Evolutionary conservation across 1,139 yeast genomes (phyloP), one percentile per base, ranked within the genome.

Genomic region (Blastobotrys malaysiensis): DNA sequence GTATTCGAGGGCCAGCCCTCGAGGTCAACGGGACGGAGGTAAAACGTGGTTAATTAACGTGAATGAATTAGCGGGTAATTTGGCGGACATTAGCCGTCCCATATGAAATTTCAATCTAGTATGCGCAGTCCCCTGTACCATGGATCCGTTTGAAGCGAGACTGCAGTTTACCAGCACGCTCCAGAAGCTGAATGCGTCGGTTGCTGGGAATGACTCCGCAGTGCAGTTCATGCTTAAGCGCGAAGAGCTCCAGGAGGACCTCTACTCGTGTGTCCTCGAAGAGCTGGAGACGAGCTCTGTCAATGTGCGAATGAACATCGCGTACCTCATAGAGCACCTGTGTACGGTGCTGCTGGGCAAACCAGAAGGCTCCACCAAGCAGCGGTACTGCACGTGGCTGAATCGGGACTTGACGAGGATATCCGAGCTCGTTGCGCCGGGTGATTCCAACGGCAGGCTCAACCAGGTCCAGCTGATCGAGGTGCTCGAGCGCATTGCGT

Each of bases 121-220:
- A n/a, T n/a, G n/a, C n/a, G n/a, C n/a, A n/a, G n/a, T n/a, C n/a
- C n/a, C n/a, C n/a, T n/a, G n/a, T n/a, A n/a, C n/a, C n/a, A n/a
- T 87, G 93, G 95, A 87, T 65, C 82, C 93, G 1, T 86, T 87
- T 68, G 95, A 86, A 65, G 87, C 89, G 1, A 79, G 89, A 55
- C 73, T 86, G 49, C 84, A 83, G 67, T 84, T 89, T 62, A 73
- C 79, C 14, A 86, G 82, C 64, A 77, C 81, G 48, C 75, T 89
- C 45, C 75, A 81, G 58, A 67, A 74, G 5, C 73, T 89, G 50
- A 83, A 81, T 50, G 90, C 96, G 0, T 79, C 90, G 2, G 73
- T 78, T 13, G 80, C 78, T 55, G 77, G 78, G 24, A 76, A 86
- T 20, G 73, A 75, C 18, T 78, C 77, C 52, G 82, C 85, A 1